These are phyloP conservation scores for Erigeron philadelphicus DNA, from an alignment of 140 eudicot species.

Conservation along the genomic window DNA sequence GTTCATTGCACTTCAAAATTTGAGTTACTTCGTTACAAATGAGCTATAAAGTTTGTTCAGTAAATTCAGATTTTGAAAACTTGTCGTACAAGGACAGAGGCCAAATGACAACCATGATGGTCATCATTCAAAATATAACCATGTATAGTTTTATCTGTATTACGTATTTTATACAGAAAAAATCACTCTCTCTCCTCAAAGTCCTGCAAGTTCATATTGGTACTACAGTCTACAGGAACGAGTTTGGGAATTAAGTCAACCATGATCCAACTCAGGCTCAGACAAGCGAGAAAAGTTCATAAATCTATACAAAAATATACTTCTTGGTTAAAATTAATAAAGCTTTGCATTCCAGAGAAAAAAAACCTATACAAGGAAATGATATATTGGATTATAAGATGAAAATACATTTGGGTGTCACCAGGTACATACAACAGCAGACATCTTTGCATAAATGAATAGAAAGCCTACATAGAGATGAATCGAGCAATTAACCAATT, in stretches of 20 bases:
- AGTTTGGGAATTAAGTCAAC: background rate
- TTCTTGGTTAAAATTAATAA: background rate
- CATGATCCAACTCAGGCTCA: background rate
- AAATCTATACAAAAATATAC: background rate
- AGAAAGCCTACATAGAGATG: slow-evolving; percentile 21
- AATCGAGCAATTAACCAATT: background rate
- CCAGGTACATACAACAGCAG: slow-evolving; percentile 7
- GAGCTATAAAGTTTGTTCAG: too few species aligned
- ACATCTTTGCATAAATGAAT: slow-evolving; percentile 8
- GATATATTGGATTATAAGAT: background rate
- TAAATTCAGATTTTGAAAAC: background rate
- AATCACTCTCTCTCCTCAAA: background rate
- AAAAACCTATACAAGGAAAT: background rate
- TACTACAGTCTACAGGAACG: background rate
- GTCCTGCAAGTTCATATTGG: background rate
- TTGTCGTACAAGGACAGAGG: background rate
- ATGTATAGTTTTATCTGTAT: background rate
- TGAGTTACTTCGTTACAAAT: too few species aligned
- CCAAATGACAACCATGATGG: background rate
- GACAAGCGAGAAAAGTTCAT: background rate
- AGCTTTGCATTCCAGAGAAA: too few species aligned
- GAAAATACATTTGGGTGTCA: slow-evolving; percentile 25
- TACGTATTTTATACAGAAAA: background rate
- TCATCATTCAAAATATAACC: background rate
- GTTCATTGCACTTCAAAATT: too few species aligned